These are phyloP conservation scores for Diospyros kaki DNA, from an alignment of 148 eudicot species.

Conservation along the genomic window DNA sequence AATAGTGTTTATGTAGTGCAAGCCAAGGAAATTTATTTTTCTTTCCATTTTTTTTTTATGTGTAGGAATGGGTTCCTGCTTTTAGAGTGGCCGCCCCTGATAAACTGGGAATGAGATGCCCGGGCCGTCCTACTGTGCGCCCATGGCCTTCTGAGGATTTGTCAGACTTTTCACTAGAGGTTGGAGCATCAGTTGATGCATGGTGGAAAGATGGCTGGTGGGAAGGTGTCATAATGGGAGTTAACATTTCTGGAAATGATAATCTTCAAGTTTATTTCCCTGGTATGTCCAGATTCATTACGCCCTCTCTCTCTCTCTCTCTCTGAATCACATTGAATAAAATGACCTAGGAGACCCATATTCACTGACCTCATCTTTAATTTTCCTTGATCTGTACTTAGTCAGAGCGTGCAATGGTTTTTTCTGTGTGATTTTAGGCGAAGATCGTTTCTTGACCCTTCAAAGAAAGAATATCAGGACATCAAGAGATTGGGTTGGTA, in stretches of 20 bases:
- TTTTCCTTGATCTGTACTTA: not conserved
- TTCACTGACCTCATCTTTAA: not conserved
- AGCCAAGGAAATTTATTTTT: not conserved
- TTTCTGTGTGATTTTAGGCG: slow-evolving; percentile 21
- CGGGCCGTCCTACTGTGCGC: slow-evolving; percentile 32
- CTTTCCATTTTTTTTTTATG: not conserved
- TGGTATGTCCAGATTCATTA: slow-evolving; percentile 22
- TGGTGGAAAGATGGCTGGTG: slow-evolving; percentile 52
- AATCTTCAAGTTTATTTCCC: slow-evolving; percentile 32
- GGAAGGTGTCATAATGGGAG: slow-evolving; percentile 37
- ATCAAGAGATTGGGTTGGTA: slow-evolving; percentile 44
- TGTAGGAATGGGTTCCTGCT: slow-evolving; percentile 40
- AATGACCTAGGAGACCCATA: not conserved
- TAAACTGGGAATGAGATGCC: slow-evolving; percentile 30
- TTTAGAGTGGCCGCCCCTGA: slow-evolving; percentile 33
- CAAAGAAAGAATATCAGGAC: slow-evolving; percentile 20
- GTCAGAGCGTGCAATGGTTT: not conserved
- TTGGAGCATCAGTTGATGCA: slow-evolving; percentile 41
- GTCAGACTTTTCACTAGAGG: slow-evolving; percentile 14
- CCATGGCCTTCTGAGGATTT: slow-evolving; percentile 32
- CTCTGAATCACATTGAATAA: not conserved
- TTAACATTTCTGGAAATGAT: slow-evolving; percentile 13
- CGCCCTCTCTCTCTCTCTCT: not conserved
- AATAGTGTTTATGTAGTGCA: not conserved
- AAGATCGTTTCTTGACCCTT: slow-evolving; percentile 13